Base-by-base conservation (phyloP, 345 rosid genomes). In the Noccaea bulbosa region DNA sequence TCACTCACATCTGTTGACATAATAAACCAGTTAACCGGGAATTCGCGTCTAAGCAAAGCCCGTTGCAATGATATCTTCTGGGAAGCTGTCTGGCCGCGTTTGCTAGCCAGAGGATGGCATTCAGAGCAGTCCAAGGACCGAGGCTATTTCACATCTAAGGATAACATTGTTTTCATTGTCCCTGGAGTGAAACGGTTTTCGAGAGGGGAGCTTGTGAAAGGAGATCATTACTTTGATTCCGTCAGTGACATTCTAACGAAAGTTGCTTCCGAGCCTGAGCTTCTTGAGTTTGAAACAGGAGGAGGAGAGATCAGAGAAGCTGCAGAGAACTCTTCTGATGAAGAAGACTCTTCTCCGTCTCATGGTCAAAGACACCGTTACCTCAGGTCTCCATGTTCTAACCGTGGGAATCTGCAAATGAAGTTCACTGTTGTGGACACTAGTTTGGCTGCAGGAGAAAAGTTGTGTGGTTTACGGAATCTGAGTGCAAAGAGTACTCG, bases 51-150 rank as follows among this genome's bases (percentile, higher is more conserved):
- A 76, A 85, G 92, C 82, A 89, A 89, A 81, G 87, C 88, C 37
- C 92, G 91, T 11, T 79, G 81, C 62, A 85, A 62, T 67, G 91
- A 89, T 79, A 83, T 89, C 50, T 89, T 87, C 62, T 87, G 96
- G 96, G 92, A 87, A 69, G 91, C 91, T 49, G 87, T 87, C 56
- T 89, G 96, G 96, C 96, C 96, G 1, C 90, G 88, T 54, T 75
- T 89, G 73, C 81, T 89, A 6, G 96, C 86, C 20, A 77, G 85
- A 78, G 92, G 96, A 71, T 89, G 96, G 96, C 86, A 73, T 72
- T 89, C 92, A 20, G 91, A 89, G 80, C 86, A 87, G 78, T 85
- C 85, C 0, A 70, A 79, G 71, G 65, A 87, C 71, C 79, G 69
- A 52, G 56, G 81, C 60, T 80, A 79, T 58, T 24, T 52, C 11